phyloP scores from a whole-genome alignment of 73 alveolate genomes.

The Paramecium sexaurelia region DNA sequence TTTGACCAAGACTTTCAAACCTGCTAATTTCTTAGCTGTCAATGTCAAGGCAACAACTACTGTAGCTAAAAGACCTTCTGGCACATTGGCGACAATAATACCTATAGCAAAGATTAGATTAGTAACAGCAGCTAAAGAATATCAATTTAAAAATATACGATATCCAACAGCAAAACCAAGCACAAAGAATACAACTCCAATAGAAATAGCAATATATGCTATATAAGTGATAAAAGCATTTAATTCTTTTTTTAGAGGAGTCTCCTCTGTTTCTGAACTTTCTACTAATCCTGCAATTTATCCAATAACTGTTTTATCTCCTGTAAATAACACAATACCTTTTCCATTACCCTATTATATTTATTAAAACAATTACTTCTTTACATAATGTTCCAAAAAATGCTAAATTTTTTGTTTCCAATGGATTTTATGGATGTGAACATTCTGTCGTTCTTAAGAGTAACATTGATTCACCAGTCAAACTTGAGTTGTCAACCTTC shows the following conservation, averaged over 20 bases:
- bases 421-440: constrained; percentile 63
- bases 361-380: constrained; percentile 37
- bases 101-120: constrained; percentile 81
- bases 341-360: constrained; percentile 81
- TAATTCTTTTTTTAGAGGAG: constrained; percentile 89
- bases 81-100: constrained; percentile 92
- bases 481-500: constrained; percentile 91
- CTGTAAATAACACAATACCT: constrained; percentile 93
- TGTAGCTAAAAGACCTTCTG: constrained; percentile 92
- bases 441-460: constrained; percentile 82
- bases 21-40: constrained; percentile 90
- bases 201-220: constrained; percentile 86
- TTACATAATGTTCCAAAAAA: constrained; percentile 92
- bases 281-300: constrained; percentile 91
- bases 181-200: constrained; percentile 87
- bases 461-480: constrained; percentile 95
- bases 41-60: constrained; percentile 92
- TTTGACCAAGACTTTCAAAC: constrained; percentile 88
- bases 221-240: constrained; percentile 86
- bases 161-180: constrained; percentile 84
- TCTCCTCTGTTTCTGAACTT: constrained; percentile 82
- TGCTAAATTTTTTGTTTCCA: constrained; percentile 73
- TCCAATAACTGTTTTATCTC: constrained; percentile 92
- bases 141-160: constrained; percentile 74
- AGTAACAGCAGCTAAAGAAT: constrained; percentile 59